Evolutionary conservation across 768 basidiomycete species (phyloP), one percentile per base, ranked within the genome.

Genomic region (Russula dissimulans): DNA sequence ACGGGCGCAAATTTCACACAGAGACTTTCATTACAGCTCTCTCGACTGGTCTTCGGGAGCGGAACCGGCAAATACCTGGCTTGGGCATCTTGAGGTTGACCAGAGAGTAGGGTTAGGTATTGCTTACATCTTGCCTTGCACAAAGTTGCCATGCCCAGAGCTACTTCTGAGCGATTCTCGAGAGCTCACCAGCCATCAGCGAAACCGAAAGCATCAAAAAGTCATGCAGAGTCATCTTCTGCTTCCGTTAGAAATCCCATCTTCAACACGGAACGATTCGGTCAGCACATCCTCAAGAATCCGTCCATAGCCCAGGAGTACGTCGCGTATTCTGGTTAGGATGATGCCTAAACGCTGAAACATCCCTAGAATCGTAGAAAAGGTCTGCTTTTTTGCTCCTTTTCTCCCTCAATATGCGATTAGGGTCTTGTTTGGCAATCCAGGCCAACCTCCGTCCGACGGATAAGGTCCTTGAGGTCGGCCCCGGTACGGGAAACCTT

Each of bases 281-380:
- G 97, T 22, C 95, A 98, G 72, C 95, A 99, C 75, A 98, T 99
- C 65, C 79, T 98, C 61, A 97, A 95, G 74, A 98, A 93, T 72
- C 87, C 91, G 5, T 81, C 85, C 60, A 88, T 92, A 38, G 92
- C 92, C 5, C 91, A 95, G 78, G 87, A 85, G 92, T 95, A 68
- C 67, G 76, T 75, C 34, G 51, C 10, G n/a, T 57, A 46, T 42
- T 17, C 10, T 34, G 10, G 51, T 57, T 18, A 5, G 11, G 15
- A 18, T 17, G 34, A 32, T 47, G 44, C 59, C 32, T 18, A 52
- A 57, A 60, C 56, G 61, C 67, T 67, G 53, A 61, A 9, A 50
- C 49, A 47, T 29, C 41, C 38, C 44, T 57, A 84, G 83, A 34
- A 85, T 86, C 46, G 83, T 85, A 45, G 84, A 86, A 63, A 82